These are phyloP conservation scores for Hymenoscyphus scutula DNA, from an alignment of 2,329 filamentous ascomycete species.

Conservation along the genomic window DNA sequence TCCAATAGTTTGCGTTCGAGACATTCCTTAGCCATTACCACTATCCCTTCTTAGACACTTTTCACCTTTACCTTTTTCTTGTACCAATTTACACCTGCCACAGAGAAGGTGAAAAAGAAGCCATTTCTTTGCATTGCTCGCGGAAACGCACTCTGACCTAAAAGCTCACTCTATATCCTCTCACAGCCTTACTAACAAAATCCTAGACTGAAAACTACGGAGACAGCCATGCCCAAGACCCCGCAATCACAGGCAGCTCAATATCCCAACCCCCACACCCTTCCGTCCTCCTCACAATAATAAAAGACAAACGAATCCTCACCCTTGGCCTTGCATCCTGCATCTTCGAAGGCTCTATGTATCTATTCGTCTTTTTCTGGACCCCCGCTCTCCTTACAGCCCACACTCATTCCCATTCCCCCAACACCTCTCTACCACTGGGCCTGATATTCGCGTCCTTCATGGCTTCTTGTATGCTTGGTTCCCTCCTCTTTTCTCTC, in stretches of 20 bases:
- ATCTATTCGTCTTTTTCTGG: constrained; percentile 64
- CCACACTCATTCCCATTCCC: constrained; percentile 39
- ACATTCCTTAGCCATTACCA: too few relatives aligned
- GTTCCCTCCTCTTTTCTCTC: constrained; percentile 52
- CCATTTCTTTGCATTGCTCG: too few relatives aligned
- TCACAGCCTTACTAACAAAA: neutral
- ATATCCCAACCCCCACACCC: constrained; percentile 23
- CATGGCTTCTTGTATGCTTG: constrained; percentile 58
- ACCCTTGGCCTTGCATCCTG: constrained; percentile 52
- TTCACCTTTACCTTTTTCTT: too few relatives aligned
- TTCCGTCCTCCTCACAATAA: constrained; percentile 21
- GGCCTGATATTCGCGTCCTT: constrained; percentile 56
- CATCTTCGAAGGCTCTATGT: constrained; percentile 61
- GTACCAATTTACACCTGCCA: too few relatives aligned
- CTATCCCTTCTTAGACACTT: too few relatives aligned
- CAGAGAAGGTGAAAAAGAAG: too few relatives aligned
- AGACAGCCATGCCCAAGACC: constrained; percentile 24
- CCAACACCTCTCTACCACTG: constrained; percentile 42
- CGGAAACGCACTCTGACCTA: too few relatives aligned
- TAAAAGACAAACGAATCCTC: constrained; percentile 47
- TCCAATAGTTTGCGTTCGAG: neutral
- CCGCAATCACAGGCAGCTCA: neutral
- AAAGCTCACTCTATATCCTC: neutral
- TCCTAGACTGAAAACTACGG: constrained; percentile 51
- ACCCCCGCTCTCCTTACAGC: constrained; percentile 51